Evolutionary conservation across 202 grass and related monocot species (phyloP).

Genomic region (Musa balbisiana): DNA sequence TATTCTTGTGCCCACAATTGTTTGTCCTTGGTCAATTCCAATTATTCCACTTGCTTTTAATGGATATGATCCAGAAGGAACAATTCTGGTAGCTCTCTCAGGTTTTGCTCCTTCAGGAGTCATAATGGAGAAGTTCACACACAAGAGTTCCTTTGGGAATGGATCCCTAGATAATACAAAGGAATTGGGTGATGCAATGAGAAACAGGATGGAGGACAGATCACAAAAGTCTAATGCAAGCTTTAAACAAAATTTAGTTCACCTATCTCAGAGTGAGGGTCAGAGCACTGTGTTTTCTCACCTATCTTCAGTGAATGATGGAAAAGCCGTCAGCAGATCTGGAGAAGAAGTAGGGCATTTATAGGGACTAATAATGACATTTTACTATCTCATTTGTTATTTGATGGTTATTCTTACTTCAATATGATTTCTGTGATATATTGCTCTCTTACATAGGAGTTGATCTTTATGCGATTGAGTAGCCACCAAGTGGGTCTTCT

Average conservation of each 20-base stretch:
- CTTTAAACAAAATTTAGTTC: constrained; percentile 22
- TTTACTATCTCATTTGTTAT: background rate
- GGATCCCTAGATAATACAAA: constrained; percentile 30
- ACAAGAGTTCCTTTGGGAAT: constrained; percentile 25
- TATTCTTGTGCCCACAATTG: constrained; percentile 48
- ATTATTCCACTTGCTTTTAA: constrained; percentile 51
- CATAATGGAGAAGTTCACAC: constrained; percentile 28
- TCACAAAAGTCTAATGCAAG: constrained; percentile 30
- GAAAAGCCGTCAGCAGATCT: constrained; percentile 16
- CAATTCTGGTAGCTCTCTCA: constrained; percentile 57
- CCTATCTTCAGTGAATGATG: background rate
- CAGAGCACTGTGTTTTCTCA: background rate
- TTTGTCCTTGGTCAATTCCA: constrained; percentile 69
- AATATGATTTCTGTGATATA: background rate
- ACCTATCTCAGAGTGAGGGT: constrained; percentile 14
- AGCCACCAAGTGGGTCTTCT: constrained; percentile 67
- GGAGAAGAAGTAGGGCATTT: constrained; percentile 44
- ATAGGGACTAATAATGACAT: constrained; percentile 4
- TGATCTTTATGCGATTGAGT: constrained; percentile 72
- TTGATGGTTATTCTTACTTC: background rate
- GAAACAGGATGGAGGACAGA: constrained; percentile 26
- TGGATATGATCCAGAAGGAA: constrained; percentile 35
- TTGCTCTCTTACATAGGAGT: constrained; percentile 35
- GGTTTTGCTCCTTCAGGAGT: constrained; percentile 52
- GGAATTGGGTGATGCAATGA: constrained; percentile 28